These are phyloP conservation scores for Dendrobium nobile DNA, from an alignment of 106 monocot species.

Conservation along the genomic window DNA sequence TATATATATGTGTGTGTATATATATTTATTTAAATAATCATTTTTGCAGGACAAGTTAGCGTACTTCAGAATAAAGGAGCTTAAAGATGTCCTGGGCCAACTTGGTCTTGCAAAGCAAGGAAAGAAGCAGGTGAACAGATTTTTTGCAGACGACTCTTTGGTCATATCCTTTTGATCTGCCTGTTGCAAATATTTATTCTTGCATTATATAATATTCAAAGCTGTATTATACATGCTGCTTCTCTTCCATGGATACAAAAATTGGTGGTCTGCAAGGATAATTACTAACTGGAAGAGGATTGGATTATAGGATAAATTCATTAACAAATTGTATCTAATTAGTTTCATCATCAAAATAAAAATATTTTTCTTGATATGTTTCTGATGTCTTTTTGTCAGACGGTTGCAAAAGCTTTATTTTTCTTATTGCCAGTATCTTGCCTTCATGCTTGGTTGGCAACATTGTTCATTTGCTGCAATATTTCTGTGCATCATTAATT, in stretches of 20 bases:
- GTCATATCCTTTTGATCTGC: neutral
- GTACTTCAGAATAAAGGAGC: constrained; percentile 88
- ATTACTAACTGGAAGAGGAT: neutral
- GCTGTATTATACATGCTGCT: neutral
- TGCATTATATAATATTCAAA: neutral
- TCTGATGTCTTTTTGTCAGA: neutral
- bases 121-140: constrained; percentile 75
- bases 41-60: constrained; percentile 51
- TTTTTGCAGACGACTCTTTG: neutral
- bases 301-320: neutral
- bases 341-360: neutral
- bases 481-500: neutral
- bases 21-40: neutral
- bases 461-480: neutral
- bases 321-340: neutral
- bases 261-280: no score
- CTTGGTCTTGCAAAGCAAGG: constrained; percentile 88
- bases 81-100: constrained; percentile 84
- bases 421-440: neutral
- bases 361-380: neutral
- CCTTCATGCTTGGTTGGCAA: neutral
- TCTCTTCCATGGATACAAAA: constrained; percentile 1
- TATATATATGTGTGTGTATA: no score
- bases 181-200: neutral
- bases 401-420: neutral